Base-by-base conservation (phyloP, 164 flowering plant genomes). In the Magnolia sinica region DNA sequence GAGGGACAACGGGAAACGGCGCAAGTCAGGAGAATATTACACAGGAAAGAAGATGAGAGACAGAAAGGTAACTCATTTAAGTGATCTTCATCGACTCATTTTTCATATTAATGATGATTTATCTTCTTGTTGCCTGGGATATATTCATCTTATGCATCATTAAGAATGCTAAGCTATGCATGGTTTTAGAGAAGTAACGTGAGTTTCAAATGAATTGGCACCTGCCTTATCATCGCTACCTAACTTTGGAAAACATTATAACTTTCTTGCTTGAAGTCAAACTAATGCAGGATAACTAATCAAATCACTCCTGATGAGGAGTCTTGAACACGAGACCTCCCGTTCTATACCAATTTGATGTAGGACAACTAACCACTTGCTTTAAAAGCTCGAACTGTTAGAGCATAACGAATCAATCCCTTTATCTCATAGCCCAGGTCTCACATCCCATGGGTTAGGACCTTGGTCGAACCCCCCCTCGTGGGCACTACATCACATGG, bases 11-110 rank as follows among this genome's bases (percentile, higher is more conserved):
- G 84, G 95, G 79, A 95, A 93, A 77, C 89, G 98, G 72, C 88
- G 98, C 75, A 95, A 95, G 85, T 88, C 79, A 37, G 96, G 93
- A 79, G 94, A 93, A 24, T 77, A 72, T 65, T 79, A 72, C 76
- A 29, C 77, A 14, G 98, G 95, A 64, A 93, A 86, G 85, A 92
- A 89, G 84, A 76, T 81, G 70, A 87, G 83, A 74, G 84, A 80
- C 65, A 79, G 91, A 80, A 95, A 89, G 99, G 99, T 93, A 88
- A 83, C 79, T 52, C 59, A 50, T 68, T 50, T 50, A 65, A 63
- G 13, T 73, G 50, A 31, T 29, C 66, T 63, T 16, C 51, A 14
- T 50, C 10, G 6, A 64, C 50, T 37, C 61, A 11, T 16, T 65
- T 20, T n/a, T 59, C 58, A 19, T 3, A 55, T 3, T 7, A 50